Conservation (phyloP, 768 basidiomycete genomes). For the Psilocybe tampanensis region DNA sequence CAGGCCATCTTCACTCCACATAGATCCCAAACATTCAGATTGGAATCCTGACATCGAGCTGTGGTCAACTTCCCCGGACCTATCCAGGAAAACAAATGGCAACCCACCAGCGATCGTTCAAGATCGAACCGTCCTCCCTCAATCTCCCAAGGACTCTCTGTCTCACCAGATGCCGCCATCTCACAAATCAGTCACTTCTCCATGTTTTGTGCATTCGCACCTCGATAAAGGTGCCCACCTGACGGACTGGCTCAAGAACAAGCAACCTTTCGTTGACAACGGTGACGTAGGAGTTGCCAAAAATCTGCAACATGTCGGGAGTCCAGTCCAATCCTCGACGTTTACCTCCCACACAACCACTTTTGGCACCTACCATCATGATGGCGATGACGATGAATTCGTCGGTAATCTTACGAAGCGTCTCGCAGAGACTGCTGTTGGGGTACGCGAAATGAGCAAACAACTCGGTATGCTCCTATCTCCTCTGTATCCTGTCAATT, state of each 20-base stretch:
- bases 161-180: conserved; percentile 22
- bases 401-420: conserved; percentile 85
- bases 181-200: conserved; percentile 56
- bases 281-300: conserved; percentile 52
- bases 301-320: conserved; percentile 39
- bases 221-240: conserved; percentile 83
- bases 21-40: conserved; percentile 38
- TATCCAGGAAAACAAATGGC: conserved; percentile 17
- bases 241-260: conserved; percentile 67
- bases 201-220: conserved; percentile 92
- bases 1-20: conserved; percentile 47
- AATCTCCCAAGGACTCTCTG: conserved; percentile 14
- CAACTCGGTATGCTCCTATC: conserved; percentile 75
- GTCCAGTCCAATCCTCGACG: conserved; percentile 17
- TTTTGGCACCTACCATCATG: conserved; percentile 23
- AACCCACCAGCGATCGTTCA: conserved; percentile 8
- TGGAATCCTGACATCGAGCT: conserved; percentile 47
- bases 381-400: conserved; percentile 59
- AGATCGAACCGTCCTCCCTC: conserved; percentile 21
- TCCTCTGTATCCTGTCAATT: conserved; percentile 5
- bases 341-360: conserved; percentile 13
- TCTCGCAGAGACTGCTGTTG: conserved; percentile 94
- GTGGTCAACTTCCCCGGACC: conserved; percentile 36
- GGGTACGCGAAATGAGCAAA: conserved; percentile 98
- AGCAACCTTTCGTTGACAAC: conserved; percentile 39